Evolutionary conservation across 805 yeast genomes (phyloP).

Genomic region (Clavispora asparagi): DNA sequence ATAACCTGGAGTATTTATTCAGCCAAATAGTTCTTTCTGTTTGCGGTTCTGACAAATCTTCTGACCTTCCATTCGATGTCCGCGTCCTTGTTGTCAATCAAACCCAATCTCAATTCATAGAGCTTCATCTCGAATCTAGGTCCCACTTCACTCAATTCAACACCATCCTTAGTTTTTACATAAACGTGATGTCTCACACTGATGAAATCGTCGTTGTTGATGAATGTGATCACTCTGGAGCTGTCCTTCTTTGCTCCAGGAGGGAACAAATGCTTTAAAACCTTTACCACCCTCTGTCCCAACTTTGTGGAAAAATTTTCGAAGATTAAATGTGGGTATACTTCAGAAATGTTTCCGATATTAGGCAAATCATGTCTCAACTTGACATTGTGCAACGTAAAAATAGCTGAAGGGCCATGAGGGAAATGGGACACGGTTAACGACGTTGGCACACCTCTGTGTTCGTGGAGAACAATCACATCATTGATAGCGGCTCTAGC

Average conservation of each 20-base stretch:
- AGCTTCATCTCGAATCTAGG: constrained; percentile 98
- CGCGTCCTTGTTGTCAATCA: constrained; percentile 91
- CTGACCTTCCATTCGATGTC: constrained; percentile 97
- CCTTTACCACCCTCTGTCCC: constrained; percentile 76
- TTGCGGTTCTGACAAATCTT: constrained; percentile 92
- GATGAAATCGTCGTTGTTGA: constrained; percentile 86
- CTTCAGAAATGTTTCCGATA: constrained; percentile 84
- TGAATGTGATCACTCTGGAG: constrained; percentile 88
- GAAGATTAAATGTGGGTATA: constrained; percentile 89
- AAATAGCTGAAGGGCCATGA: constrained; percentile 94
- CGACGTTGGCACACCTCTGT: constrained; percentile 96
- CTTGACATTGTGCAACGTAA: constrained; percentile 91
- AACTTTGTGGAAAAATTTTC: constrained; percentile 79
- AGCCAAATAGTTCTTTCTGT: constrained; percentile 83
- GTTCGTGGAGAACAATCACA: constrained; percentile 84
- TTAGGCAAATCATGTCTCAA: constrained; percentile 87
- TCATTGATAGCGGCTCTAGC: constrained; percentile 78
- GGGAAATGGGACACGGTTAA: constrained; percentile 92
- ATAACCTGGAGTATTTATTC: constrained; percentile 7
- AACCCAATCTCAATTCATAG: constrained; percentile 83
- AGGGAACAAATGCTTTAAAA: constrained; percentile 86
- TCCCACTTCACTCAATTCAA: constrained; percentile 93
- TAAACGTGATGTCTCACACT: constrained; percentile 94
- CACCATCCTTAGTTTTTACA: constrained; percentile 81
- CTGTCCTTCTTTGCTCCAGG: constrained; percentile 93